A percentile compares a stretch with the other conserved stretches of the same genome.
Evolutionary conservation across 108 stramenopile genomes (phyloP).

Genomic region (Nannochloropsis oceanica): DNA sequence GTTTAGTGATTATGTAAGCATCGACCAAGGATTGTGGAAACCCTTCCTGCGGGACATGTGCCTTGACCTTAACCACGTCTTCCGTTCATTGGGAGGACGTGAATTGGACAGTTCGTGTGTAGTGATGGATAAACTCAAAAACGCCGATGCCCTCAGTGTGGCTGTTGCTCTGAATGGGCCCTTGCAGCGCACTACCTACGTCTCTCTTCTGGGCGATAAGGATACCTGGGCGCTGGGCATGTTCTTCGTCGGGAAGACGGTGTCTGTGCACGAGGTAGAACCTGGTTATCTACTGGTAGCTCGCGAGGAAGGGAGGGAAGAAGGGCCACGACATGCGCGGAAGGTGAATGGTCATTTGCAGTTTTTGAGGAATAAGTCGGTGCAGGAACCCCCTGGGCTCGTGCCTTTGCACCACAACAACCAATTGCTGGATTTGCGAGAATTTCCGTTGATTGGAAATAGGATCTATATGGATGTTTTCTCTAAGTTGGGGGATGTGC

Average conservation of each 20-base stretch:
- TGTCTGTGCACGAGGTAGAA: neutral
- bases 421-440: neutral
- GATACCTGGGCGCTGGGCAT: neutral
- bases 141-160: neutral
- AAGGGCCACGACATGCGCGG: neutral
- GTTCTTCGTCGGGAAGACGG: neutral
- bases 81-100: neutral
- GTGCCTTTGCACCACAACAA: neutral
- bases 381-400: neutral
- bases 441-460: neutral
- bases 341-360: neutral
- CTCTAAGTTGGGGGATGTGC: neutral
- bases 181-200: neutral
- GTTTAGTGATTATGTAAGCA: neutral
- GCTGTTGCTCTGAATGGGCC: neutral
- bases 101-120: neutral
- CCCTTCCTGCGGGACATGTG: neutral
- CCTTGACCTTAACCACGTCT: neutral
- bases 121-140: neutral
- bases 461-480: neutral
- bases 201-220: neutral
- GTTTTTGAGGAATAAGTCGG: neutral
- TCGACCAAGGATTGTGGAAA: neutral
- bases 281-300: neutral
- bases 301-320: neutral